Conservation (phyloP, 345 rosid species). For the Arabidopsis thaliana region TAIR10.1 NC_003075.7:13236501-13237000, state of each 20-base stretch:
- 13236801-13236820: constrained; percentile 61
- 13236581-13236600: constrained; percentile 57
- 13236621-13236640: constrained; percentile 56
- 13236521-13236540: constrained; percentile 45
- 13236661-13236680: constrained; percentile 55
- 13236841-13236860: constrained; percentile 72
- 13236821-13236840: constrained; percentile 63
- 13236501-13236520: constrained; percentile 63
- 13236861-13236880: constrained; percentile 56
- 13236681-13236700: constrained; percentile 77
- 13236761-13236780: constrained; percentile 42
- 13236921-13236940: constrained; percentile 72
- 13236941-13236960: constrained; percentile 72
- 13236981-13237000: constrained; percentile 62
- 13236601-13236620: constrained; percentile 61
- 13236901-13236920: constrained; percentile 69
- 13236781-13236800: constrained; percentile 64
- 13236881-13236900: constrained; percentile 67
- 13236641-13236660: constrained; percentile 74
- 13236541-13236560: constrained; percentile 36
- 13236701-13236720: constrained; percentile 66
- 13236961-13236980: constrained; percentile 71
- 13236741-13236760: constrained; percentile 41
- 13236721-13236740: constrained; percentile 63
- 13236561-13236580: constrained; percentile 21